Conservation (phyloP, 2,329 filamentous ascomycete species). For the Aspergillus sp. region DNA sequence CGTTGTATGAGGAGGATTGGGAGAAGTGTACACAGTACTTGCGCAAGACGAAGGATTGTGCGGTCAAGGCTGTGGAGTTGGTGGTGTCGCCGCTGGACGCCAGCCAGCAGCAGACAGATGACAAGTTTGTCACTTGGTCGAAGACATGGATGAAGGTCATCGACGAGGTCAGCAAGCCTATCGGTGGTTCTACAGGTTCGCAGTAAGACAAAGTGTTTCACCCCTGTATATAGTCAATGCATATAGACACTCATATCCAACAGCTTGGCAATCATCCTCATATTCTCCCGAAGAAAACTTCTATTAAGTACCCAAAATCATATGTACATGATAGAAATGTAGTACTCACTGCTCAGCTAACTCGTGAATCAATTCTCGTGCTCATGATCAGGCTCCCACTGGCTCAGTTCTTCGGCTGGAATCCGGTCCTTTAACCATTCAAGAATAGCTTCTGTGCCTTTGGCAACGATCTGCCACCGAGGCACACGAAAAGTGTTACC, state of each 20-base stretch:
- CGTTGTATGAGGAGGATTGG: conserved; percentile 42
- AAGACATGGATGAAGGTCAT: conserved; percentile 52
- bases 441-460: conserved; percentile 81
- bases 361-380: conserved; percentile 2
- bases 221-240: conserved; percentile 1
- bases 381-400: conserved; percentile 32
- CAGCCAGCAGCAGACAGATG: conserved; percentile 54
- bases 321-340: background rate
- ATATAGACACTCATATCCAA: background rate
- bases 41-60: conserved; percentile 35
- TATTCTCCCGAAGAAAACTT: background rate
- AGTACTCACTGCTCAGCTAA: background rate
- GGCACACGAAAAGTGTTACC: conserved; percentile 89
- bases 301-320: background rate
- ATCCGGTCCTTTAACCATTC: conserved; percentile 77
- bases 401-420: conserved; percentile 47
- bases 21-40: conserved; percentile 33
- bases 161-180: conserved; percentile 37
- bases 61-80: conserved; percentile 67
- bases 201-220: background rate
- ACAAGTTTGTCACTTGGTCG: conserved; percentile 80
- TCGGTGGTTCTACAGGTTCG: conserved; percentile 10
- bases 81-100: conserved; percentile 68
- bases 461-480: conserved; percentile 76
- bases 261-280: background rate